Evolutionary conservation across 148 eudicot genomes (phyloP).

Genomic region (Cornus suecica): DNA sequence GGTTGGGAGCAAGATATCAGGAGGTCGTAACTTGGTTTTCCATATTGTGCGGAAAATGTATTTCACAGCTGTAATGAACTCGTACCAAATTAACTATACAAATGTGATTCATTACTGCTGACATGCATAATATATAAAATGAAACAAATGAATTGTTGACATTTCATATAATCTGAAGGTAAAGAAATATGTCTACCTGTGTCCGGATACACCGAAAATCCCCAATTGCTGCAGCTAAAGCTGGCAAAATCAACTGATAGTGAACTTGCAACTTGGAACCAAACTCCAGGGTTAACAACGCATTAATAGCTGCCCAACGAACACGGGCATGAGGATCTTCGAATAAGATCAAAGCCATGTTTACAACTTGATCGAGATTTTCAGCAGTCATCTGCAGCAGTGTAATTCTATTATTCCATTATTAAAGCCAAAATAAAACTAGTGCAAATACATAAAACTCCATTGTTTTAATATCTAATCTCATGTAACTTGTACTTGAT

Average conservation of each 20-base stretch:
- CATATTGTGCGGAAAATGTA: too few species aligned
- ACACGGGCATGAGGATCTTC: conserved; percentile 87
- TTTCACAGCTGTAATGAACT: too few species aligned
- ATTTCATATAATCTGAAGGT: too few species aligned
- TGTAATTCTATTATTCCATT: too few species aligned
- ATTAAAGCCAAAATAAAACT: neutral
- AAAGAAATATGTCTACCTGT: conserved; percentile 38
- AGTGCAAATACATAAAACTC: neutral
- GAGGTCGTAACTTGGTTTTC: too few species aligned
- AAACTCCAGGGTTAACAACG: conserved; percentile 77
- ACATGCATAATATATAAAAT: too few species aligned
- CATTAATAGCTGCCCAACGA: conserved; percentile 95
- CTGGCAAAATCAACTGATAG: conserved; percentile 68
- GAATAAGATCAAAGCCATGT: conserved; percentile 67
- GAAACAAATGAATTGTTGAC: too few species aligned
- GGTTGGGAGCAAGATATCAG: too few species aligned
- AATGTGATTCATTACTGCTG: too few species aligned
- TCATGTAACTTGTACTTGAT: too few species aligned
- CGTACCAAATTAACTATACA: too few species aligned
- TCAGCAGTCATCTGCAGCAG: conserved; percentile 64
- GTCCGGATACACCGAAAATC: conserved; percentile 84
- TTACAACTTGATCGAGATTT: conserved; percentile 75
- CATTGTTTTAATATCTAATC: too few species aligned
- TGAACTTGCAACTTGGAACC: conserved; percentile 90
- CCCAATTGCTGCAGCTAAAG: conserved; percentile 79